A percentile compares a stretch with the other conserved stretches of the same genome.
Conservation (phyloP, 2,329 filamentous ascomycete species). For the Lachnellula cervina region DNA sequence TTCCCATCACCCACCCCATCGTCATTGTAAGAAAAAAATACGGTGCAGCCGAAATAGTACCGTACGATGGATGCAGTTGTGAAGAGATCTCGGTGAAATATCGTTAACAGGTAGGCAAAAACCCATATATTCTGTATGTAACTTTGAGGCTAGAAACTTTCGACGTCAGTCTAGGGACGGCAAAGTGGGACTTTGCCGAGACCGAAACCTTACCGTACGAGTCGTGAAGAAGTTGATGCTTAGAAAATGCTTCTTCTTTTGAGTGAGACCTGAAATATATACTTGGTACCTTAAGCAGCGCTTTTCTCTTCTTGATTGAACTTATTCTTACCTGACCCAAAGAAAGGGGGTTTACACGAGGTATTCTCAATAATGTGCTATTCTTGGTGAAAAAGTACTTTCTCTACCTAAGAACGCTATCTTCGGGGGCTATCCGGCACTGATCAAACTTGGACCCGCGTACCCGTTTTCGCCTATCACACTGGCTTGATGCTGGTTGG, state of each 20-base stretch:
- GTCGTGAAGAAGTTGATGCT: not conserved
- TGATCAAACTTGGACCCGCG: too few relatives aligned
- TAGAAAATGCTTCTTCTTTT: not conserved
- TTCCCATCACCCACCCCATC: slow-evolving; percentile 9
- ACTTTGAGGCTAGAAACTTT: not conserved
- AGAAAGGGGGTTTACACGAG: too few relatives aligned
- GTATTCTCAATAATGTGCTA: too few relatives aligned
- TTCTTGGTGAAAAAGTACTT: too few relatives aligned
- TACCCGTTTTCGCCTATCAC: too few relatives aligned
- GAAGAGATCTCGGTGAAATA: slow-evolving; percentile 13
- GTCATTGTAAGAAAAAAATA: slow-evolving; percentile 12
- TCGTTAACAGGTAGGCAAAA: not conserved
- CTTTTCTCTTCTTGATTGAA: too few relatives aligned
- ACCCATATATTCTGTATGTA: slow-evolving; percentile 9
- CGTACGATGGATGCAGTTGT: not conserved
- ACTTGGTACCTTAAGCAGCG: too few relatives aligned
- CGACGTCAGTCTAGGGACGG: not conserved
- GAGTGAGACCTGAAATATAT: too few relatives aligned
- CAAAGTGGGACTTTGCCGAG: not conserved
- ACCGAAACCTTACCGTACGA: not conserved
- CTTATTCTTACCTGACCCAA: too few relatives aligned
- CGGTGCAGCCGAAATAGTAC: slow-evolving; percentile 15
- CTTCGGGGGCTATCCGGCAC: too few relatives aligned
- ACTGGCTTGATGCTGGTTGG: too few relatives aligned
- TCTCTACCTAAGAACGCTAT: too few relatives aligned